Conservation (phyloP, 2,329 filamentous ascomycete genomes). For the Calonectria naviculata region DNA sequence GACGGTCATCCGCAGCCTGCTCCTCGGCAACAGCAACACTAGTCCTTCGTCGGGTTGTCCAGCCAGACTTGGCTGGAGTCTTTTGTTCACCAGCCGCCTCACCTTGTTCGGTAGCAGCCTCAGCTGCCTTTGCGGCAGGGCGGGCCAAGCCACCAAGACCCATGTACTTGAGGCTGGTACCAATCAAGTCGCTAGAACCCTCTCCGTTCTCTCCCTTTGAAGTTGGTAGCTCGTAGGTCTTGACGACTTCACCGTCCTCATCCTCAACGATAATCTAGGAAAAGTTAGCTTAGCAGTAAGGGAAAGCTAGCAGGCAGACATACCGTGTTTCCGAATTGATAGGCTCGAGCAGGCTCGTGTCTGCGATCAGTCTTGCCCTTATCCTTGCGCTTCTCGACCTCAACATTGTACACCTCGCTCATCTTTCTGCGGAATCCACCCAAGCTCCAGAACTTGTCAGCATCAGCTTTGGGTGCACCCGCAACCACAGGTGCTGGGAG, state of each 20-base stretch:
- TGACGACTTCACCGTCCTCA: slow-evolving; percentile 86
- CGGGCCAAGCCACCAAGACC: slow-evolving; percentile 61
- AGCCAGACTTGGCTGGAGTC: slow-evolving; percentile 58
- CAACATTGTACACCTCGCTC: slow-evolving; percentile 65
- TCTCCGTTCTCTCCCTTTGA: slow-evolving; percentile 53
- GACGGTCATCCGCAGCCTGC: slow-evolving; percentile 73
- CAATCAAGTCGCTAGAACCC: slow-evolving; percentile 51
- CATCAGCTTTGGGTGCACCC: slow-evolving; percentile 23
- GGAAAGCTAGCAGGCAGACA: slow-evolving; percentile 37
- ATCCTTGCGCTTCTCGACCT: slow-evolving; percentile 71
- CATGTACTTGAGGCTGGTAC: slow-evolving; percentile 64
- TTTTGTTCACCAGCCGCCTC: slow-evolving; percentile 47
- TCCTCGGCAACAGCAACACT: slow-evolving; percentile 51
- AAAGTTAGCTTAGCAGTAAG: slow-evolving; percentile 40
- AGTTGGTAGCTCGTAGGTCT: slow-evolving; percentile 80
- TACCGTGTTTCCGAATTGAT: slow-evolving; percentile 85
- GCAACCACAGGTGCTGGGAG: slow-evolving; percentile 34
- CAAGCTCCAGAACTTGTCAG: slow-evolving; percentile 46
- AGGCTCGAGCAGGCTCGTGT: slow-evolving; percentile 81
- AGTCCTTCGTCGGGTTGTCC: slow-evolving; percentile 55
- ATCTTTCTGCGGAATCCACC: slow-evolving; percentile 61
- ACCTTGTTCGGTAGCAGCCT: slow-evolving; percentile 43
- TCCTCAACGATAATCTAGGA: slow-evolving; percentile 85
- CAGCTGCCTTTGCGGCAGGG: slow-evolving; percentile 49
- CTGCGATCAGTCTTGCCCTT: slow-evolving; percentile 70